Conservation (phyloP, 768 basidiomycete genomes). For the Xerocomellus chrysenteron region DNA sequence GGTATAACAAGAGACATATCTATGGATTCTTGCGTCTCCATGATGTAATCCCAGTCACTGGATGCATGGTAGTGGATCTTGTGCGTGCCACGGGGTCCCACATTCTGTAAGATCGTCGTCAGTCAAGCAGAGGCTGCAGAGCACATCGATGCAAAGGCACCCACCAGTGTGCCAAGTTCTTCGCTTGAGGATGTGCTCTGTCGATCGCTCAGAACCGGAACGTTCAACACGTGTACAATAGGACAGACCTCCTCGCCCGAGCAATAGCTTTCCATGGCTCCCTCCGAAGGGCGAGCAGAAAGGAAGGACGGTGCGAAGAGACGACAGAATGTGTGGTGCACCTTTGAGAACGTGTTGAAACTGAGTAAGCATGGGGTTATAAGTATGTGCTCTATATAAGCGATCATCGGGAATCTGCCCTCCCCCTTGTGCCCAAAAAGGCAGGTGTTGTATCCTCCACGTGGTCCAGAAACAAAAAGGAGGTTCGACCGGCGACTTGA, state of each 20-base stretch:
- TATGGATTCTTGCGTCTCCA: slow-evolving; percentile 50
- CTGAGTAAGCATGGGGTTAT: slow-evolving; percentile 13
- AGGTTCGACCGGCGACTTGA: slow-evolving; percentile 10
- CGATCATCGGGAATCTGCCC: slow-evolving; percentile 12
- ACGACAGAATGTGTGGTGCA: neutral
- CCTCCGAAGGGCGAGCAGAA: slow-evolving; percentile 1
- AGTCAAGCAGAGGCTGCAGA: neutral
- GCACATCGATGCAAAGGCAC: neutral
- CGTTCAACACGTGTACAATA: neutral
- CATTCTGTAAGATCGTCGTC: slow-evolving; percentile 19
- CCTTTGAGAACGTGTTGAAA: slow-evolving; percentile 6
- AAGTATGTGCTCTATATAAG: slow-evolving; percentile 1
- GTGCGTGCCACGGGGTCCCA: slow-evolving; percentile 47
- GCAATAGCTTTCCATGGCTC: slow-evolving; percentile 25
- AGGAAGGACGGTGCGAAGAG: neutral
- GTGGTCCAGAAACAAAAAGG: slow-evolving; percentile 28
- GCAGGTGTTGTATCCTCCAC: slow-evolving; percentile 30
- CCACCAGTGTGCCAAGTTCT: slow-evolving; percentile 16
- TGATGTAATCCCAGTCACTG: slow-evolving; percentile 68
- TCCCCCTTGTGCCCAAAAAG: slow-evolving; percentile 31
- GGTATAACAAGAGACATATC: slow-evolving; percentile 71
- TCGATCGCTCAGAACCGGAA: slow-evolving; percentile 7
- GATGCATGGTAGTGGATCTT: slow-evolving; percentile 63
- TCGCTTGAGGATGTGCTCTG: slow-evolving; percentile 28
- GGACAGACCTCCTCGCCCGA: slow-evolving; percentile 31